phyloP scores from a whole-genome alignment of 352 stramenopile genomes.

The Phytophthora colocasiae region DNA sequence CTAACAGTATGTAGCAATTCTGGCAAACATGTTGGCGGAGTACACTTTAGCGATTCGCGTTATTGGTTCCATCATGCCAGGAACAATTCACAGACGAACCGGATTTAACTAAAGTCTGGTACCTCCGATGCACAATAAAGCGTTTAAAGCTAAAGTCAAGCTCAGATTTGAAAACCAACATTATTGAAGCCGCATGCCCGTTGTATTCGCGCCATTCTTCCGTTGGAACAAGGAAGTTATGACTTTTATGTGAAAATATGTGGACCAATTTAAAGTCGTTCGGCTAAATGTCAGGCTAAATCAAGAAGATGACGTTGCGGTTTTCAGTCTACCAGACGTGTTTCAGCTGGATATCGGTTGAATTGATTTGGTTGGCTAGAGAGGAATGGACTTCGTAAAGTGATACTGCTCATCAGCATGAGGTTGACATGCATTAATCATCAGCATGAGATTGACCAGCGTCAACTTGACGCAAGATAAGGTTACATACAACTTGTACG shows the following conservation, averaged over 20 bases:
- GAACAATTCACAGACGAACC: not conserved
- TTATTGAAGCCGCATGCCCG: not conserved
- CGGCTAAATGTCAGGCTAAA: not conserved
- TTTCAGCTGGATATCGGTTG: no score
- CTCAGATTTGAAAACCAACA: no score
- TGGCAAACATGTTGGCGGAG: no score
- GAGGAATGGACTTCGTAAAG: no score
- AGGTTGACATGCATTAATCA: no score
- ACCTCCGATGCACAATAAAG: conserved; percentile 1
- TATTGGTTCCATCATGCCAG: not conserved
- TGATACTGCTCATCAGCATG: no score
- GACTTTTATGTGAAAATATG: conserved; percentile 8
- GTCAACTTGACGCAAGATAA: no score
- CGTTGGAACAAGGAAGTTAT: not conserved
- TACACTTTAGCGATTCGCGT: no score
- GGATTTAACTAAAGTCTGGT: conserved; percentile 2
- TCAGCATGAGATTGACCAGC: no score
- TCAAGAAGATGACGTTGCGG: conserved; percentile 12
- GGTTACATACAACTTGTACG: no score
- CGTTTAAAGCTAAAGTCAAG: not conserved
- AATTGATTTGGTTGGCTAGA: no score
- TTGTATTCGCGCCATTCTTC: not conserved
- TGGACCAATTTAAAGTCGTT: conserved; percentile 3
- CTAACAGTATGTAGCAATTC: no score
- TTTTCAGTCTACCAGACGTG: not conserved